A percentile compares a stretch with the other conserved stretches of the same genome.
Conservation (phyloP, 495 filamentous ascomycete species). For the Lepidopterella palustris region DNA sequence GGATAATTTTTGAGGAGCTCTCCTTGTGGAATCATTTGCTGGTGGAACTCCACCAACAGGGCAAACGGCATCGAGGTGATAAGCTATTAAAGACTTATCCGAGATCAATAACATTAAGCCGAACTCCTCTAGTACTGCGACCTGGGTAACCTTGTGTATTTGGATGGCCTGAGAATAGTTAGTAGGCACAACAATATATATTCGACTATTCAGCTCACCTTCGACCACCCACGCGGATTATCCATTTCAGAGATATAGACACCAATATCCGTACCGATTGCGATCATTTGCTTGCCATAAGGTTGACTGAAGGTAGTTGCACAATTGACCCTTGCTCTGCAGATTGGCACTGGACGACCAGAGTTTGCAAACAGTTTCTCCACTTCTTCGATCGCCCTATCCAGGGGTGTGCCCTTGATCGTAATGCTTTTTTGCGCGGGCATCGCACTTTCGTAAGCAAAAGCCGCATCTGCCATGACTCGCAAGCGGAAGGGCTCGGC, state of each 20-base stretch:
- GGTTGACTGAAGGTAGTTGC: constrained; percentile 79
- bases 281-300: constrained; percentile 78
- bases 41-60: constrained; percentile 60
- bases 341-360: constrained; percentile 67
- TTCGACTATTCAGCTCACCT: constrained; percentile 46
- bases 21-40: constrained; percentile 56
- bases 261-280: constrained; percentile 90
- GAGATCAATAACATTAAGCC: constrained; percentile 83
- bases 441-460: constrained; percentile 66
- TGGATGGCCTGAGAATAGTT: constrained; percentile 56
- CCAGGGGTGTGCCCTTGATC: constrained; percentile 84
- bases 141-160: constrained; percentile 73
- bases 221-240: constrained; percentile 82
- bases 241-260: constrained; percentile 80
- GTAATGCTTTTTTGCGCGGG: constrained; percentile 48
- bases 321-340: constrained; percentile 81
- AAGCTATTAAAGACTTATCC: constrained; percentile 86
- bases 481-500: constrained; percentile 91
- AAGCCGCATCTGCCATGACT: constrained; percentile 88
- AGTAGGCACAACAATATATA: constrained; percentile 10
- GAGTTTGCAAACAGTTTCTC: constrained; percentile 62
- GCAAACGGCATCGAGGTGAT: constrained; percentile 85
- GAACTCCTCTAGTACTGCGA: constrained; percentile 93
- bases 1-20: constrained; percentile 85
- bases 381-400: constrained; percentile 83